Conservation (phyloP, 2,329 filamentous ascomycete genomes). For the Fusarium redolens region DNA sequence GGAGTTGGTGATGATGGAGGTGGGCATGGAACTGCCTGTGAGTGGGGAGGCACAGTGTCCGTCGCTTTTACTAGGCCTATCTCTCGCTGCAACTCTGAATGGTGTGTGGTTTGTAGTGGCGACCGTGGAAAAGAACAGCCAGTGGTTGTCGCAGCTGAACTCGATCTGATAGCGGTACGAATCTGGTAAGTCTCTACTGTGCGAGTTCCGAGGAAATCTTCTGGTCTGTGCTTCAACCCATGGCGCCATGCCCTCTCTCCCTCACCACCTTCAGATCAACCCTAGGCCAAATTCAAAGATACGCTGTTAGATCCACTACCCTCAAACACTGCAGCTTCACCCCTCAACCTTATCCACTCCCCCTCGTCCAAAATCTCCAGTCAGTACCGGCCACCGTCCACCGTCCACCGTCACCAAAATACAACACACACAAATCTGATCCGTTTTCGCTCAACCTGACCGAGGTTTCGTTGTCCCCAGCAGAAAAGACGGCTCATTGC, state of each 20-base stretch:
- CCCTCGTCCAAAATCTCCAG: constrained; percentile 18
- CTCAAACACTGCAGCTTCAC: neutral
- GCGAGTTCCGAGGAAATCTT: constrained; percentile 1
- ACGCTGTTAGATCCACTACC: constrained; percentile 9
- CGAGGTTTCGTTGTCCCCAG: constrained; percentile 30
- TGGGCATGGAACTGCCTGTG: constrained; percentile 30
- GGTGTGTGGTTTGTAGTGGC: constrained; percentile 22
- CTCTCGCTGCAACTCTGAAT: constrained; percentile 1
- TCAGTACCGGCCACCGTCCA: constrained; percentile 12
- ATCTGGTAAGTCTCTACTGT: constrained; percentile 26
- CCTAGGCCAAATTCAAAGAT: constrained; percentile 14
- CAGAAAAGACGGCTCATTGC: constrained; percentile 15
- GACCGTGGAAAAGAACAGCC: neutral
- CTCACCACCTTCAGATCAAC: constrained; percentile 20
- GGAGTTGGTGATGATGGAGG: constrained; percentile 43
- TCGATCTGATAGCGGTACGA: constrained; percentile 18
- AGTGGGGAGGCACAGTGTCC: constrained; percentile 34
- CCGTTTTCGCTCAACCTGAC: constrained; percentile 21
- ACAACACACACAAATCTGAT: constrained; percentile 28
- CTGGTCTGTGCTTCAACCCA: constrained; percentile 26
- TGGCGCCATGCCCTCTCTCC: constrained; percentile 26
- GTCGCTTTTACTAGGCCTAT: neutral
- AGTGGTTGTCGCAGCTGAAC: neutral
- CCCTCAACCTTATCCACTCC: constrained; percentile 22
- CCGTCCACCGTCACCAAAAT: constrained; percentile 23